Conservation (phyloP, 805 yeast species). For the Saturnispora quitensis region DNA sequence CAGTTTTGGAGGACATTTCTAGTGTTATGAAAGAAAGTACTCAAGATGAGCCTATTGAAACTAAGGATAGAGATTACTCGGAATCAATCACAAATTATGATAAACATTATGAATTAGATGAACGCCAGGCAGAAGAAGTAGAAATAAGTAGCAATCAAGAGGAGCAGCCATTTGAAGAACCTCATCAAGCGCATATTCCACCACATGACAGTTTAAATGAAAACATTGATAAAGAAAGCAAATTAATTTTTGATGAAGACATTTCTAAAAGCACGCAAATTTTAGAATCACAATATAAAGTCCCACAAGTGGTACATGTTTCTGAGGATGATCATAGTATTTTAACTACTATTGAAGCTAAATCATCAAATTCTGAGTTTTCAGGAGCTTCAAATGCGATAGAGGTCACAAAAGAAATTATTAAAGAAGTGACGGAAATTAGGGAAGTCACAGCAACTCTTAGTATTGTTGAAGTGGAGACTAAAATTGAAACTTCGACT, state of each 20-base stretch:
- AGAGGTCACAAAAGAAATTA: constrained; percentile 12
- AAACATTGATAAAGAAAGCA: not conserved
- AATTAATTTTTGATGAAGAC: not conserved
- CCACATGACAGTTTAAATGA: too few species aligned
- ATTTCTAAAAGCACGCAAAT: not conserved
- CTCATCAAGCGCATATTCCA: too few species aligned
- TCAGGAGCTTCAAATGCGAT: not conserved
- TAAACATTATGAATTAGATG: not conserved
- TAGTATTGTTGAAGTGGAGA: constrained; percentile 9
- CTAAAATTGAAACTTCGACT: constrained; percentile 4
- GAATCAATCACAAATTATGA: not conserved
- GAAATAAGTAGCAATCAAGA: not conserved
- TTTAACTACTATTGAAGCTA: not conserved
- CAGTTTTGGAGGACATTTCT: not conserved
- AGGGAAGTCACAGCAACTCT: constrained; percentile 8
- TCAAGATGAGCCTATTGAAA: not conserved
- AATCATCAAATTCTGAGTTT: not conserved
- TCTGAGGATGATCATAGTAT: not conserved
- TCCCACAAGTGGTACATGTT: not conserved
- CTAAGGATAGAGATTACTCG: not conserved
- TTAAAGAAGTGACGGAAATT: constrained; percentile 6
- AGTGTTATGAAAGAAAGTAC: not conserved
- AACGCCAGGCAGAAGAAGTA: not conserved
- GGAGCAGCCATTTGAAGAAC: not conserved
- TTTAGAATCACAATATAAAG: not conserved